Evolutionary conservation across 73 alveolate genomes (phyloP), one percentile per base, ranked within the genome.

Genomic region (Paramecium bursaria): DNA sequence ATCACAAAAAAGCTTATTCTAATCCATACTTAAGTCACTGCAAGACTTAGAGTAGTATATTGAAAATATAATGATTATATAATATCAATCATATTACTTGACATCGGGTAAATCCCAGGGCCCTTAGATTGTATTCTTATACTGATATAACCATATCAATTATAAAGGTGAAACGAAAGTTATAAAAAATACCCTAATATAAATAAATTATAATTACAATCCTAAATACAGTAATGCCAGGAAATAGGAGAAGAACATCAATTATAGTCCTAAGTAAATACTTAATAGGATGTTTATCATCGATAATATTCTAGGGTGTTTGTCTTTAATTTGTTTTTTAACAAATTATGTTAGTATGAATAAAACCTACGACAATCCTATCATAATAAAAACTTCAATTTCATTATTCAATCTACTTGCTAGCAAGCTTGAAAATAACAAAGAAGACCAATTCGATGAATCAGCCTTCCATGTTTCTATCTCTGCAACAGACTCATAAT

Each of bases 71-170:
- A n/a, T n/a, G n/a, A n/a, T n/a, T n/a, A n/a, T 39, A 15, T 15
- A 67, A 19, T 35, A 31, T 67, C 82, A 67, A 67, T 67, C 82
- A 67, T 67, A 67, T 35, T 67, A 42, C 35, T 67, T 67, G 44
- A 67, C 82, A 67, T 67, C 27, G 26, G 82, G 82, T 19, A 67
- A 67, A 39, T 67, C 82, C 82, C 82, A 67, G 33, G 82, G 82
- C 2, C 82, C 82, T 11, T 47, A 17, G 19, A 67, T 67, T 15
- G 82, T 67, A 35, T 67, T 67, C 30, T 67, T 67, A 23, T 67
- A 67, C 44, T 67, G 33, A 67, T 67, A 67, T 67, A 67, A 42
- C 82, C 82, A 67, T 3, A 67, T 67, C 21, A 67, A 31, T 67
- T 67, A 42, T 3, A 67, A 47, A 39, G 82, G 82, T n/a, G 82